A percentile compares a stretch with the other conserved stretches of the same genome.
These are phyloP conservation scores for Cladophialophora chaetospira DNA, from an alignment of 2,329 filamentous ascomycete species.

Conservation along the genomic window DNA sequence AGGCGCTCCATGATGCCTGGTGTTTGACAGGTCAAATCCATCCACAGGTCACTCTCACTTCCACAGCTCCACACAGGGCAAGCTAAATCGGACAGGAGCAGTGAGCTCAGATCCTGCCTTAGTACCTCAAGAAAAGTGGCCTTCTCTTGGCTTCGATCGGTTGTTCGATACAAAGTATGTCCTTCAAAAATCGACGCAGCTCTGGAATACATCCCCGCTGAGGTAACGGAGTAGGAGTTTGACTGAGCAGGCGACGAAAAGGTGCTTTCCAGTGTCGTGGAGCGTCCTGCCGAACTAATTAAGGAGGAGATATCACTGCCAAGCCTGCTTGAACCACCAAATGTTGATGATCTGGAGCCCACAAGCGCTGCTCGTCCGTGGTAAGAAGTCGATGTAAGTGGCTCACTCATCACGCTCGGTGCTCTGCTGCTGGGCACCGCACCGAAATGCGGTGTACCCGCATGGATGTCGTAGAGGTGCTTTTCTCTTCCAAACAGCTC, in stretches of 20 bases:
- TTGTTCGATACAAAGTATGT: constrained; percentile 11
- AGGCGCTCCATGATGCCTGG: constrained; percentile 55
- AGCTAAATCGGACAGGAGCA: constrained; percentile 86
- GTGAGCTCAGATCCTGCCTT: constrained; percentile 75
- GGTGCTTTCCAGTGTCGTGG: constrained; percentile 70
- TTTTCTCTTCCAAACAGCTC: constrained; percentile 78
- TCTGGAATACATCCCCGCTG: constrained; percentile 39
- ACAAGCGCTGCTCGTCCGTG: constrained; percentile 35
- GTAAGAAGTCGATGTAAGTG: constrained; percentile 37
- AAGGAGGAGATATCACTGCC: constrained; percentile 63
- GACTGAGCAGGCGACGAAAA: constrained; percentile 83
- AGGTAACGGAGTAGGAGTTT: constrained; percentile 41
- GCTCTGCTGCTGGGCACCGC: constrained; percentile 42
- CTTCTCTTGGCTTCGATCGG: constrained; percentile 70
- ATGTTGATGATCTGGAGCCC: constrained; percentile 57
- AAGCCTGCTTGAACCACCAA: constrained; percentile 66
- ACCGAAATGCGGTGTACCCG: constrained; percentile 48
- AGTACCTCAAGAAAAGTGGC: constrained; percentile 75
- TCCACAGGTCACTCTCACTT: constrained; percentile 91
- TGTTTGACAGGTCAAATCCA: constrained; percentile 63
- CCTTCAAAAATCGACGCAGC: constrained; percentile 36
- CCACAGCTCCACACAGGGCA: constrained; percentile 83
- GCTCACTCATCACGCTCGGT: constrained; percentile 49
- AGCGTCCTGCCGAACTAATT: constrained; percentile 63
- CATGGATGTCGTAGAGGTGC: constrained; percentile 45